Base-by-base conservation (phyloP, 2,329 filamentous ascomycete genomes). In the Sporothrix globosa region DNA sequence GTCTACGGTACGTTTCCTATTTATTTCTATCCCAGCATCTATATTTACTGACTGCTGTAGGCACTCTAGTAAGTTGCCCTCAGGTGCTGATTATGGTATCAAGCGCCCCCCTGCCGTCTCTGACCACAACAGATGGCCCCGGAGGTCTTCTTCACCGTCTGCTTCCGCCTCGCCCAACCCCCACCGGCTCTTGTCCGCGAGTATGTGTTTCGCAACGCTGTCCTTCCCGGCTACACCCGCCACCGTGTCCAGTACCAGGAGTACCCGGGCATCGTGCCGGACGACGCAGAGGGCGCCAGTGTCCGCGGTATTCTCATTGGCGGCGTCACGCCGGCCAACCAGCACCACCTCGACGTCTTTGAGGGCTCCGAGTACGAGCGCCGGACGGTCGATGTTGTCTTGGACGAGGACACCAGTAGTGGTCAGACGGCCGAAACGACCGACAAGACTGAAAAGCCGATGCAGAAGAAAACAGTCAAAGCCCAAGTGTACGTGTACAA, bases 111-210 rank as follows among this genome's bases (percentile, higher is more conserved):
- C 58, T 17, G 44, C 50, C 4, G 1, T 7, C 24, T 11, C 61
- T 66, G 61, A 66, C 44, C 46, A 2, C 14, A 6, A 1, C 63
- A 85, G 77, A 97, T 97, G 93, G 91, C 90, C n/a, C 88, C 91
- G 0, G 88, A 91, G 76, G 90, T 98, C 76, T 92, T 98, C 75
- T 91, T 91, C 81, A 91, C 91, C 46, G 93, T 97, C 56, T 92
- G 92, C 79, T 92, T 94, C 80, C 87, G 89, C 74, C 80, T 81
- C 10, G 79, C 81, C 19, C 75, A 78, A 5, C 83, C 84, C 73
- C 76, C 87, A 76, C 48, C 85, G 79, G 76, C 83, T 79, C 78
- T 86, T 50, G 76, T 81, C 69, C 78, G 87, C 61, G 82, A 95
- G 48, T 87, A 87, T 73, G 86, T 80, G 0, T 88, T 93, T 78